Base-by-base conservation (phyloP, 768 basidiomycete species). In the Neoboletus brunneissimus region DNA sequence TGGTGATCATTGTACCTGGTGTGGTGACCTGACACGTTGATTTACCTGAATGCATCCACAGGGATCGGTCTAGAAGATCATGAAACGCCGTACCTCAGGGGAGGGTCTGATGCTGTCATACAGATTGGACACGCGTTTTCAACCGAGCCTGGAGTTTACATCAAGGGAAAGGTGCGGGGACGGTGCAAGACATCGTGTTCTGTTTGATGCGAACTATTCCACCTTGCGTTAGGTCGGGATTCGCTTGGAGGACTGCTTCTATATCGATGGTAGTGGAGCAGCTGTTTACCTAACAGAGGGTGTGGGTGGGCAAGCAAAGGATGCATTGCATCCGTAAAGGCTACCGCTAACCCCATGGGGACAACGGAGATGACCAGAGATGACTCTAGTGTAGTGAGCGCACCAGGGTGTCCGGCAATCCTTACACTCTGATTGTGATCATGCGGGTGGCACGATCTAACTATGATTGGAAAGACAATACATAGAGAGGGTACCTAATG, bases 11-110 rank as follows among this genome's bases (percentile, higher is more conserved):
- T 5, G 48, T 48, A n/a, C 48, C 51, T 55, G 31, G n/a, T 51
- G 43, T 35, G 41, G 25, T 50, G 16, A 59, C 15, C 51, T 64
- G 48, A 32, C 9, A 53, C 57, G 54, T 55, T 60, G 54, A 52
- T 57, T 57, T 34, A 66, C 45, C 22, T 61, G 53, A 53, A 44
- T 23, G n/a, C 20, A 18, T 27, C 32, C 22, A 34, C 51, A 89
- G 91, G 91, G 2, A 93, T 95, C 32, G 91, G 91, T 3, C 73
- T 94, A 4, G 89, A 94, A 70, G 86, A 79, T 9, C 93, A 94
- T 60, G 91, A 94, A 71, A 76, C 79, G 8, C 91, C 91, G 1
- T 93, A 92, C 69, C 76, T 95, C 20, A 81, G 82, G 46, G 88
- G 87, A n/a, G 84, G 85, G 16, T 86, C 82, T 31, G 64, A 80